Evolutionary conservation across 2,329 filamentous ascomycete species (phyloP), one percentile per base, ranked within the genome.

Genomic region (Aspergillus alliaceus): DNA sequence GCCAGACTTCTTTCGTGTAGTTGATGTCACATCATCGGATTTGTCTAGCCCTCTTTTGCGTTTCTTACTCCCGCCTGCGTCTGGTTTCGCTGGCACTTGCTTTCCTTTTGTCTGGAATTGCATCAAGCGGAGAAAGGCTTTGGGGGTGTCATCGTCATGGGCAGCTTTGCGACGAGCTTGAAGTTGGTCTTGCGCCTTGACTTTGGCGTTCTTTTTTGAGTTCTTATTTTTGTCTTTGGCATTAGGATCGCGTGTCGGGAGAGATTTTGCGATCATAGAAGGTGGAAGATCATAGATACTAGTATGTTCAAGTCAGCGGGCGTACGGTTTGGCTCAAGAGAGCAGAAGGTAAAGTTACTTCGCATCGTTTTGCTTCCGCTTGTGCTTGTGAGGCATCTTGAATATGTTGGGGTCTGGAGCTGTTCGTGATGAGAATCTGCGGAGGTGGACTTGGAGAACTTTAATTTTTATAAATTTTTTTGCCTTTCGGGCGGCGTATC

Each of bases 101-200:
- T 56, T 87, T 22, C 77, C 77, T n/a, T 85, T 82, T 15, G 79
- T 75, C 39, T 88, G 84, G 63, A 87, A 84, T 32, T 90, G 86
- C 90, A 98, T 95, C 60, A 98, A 78, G 12, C 92, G 87, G 60
- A 86, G 85, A 75, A 99, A 99, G 1, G 90, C 91, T 64, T 91
- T 89, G 0, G 95, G 95, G 1, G 90, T 93, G 76, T 98, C 95
- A 72, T 96, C 87, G 37, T 83, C 74, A 34, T 60, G 51, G 32
- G 60, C 63, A 79, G 29, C 72, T 74, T 72, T 73, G 56, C 37
- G 58, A 8, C 65, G 63, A 15, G 58, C 46, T 29, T 58, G 54
- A 22, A 40, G 14, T 51, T 72, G 51, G 9, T 40, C 44, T 44
- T 37, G 66, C 44, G 61, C 67, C 32, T 71, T 72, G 71, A 67